Percentiles rank a stretch among this genome's conserved stretches.
Evolutionary conservation across 441 rosid species (phyloP).

Genomic region (Pelargonium citronellum): DNA sequence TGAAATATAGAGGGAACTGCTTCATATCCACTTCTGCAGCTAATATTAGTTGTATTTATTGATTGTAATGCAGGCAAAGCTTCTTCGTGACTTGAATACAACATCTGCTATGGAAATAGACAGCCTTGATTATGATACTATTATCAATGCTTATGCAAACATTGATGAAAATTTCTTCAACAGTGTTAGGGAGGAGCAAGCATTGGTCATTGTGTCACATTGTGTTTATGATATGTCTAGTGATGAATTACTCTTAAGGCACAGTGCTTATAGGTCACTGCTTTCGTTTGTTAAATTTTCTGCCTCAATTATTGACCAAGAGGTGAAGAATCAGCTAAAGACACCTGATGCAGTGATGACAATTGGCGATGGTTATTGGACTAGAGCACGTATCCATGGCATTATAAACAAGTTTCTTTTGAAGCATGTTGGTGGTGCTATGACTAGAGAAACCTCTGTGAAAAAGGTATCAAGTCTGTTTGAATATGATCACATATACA

Average conservation of each 20-base stretch:
- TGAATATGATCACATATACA: not conserved
- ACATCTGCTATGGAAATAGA: constrained; percentile 65
- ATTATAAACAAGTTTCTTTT: constrained; percentile 58
- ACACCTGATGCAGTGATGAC: constrained; percentile 28
- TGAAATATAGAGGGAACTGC: not conserved
- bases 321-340: constrained; percentile 25
- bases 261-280: constrained; percentile 64
- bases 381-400: constrained; percentile 39
- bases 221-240: constrained; percentile 73
- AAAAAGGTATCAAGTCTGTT: constrained; percentile 48
- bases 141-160: constrained; percentile 61
- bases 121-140: constrained; percentile 76
- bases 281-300: constrained; percentile 73
- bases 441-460: constrained; percentile 50
- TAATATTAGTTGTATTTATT: constrained; percentile 15
- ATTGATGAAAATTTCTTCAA: constrained; percentile 49
- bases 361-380: constrained; percentile 47
- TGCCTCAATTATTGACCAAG: constrained; percentile 40
- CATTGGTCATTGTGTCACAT: constrained; percentile 68
- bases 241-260: constrained; percentile 64
- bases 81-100: constrained; percentile 58
- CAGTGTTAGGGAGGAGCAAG: constrained; percentile 49
- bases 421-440: constrained; percentile 64
- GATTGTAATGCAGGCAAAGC: constrained; percentile 58
- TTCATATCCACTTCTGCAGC: not conserved